Evolutionary conservation across 2,329 filamentous ascomycete genomes (phyloP).

Genomic region (Colletotrichum sp.): DNA sequence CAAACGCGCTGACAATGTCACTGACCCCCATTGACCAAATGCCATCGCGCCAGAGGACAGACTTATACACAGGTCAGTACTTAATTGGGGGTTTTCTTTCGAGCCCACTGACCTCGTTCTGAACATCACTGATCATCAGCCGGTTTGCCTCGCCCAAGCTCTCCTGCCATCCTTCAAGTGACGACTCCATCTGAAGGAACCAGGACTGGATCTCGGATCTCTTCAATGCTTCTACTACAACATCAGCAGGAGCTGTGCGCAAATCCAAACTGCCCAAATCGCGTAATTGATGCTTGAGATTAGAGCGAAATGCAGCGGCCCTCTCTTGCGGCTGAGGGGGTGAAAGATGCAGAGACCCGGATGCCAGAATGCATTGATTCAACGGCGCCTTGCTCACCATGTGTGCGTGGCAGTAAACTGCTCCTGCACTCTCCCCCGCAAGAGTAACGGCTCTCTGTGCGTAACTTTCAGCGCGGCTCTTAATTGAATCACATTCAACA

Average conservation of each 20-base stretch:
- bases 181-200: slow-evolving; percentile 43
- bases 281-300: background rate
- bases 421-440: slow-evolving; percentile 50
- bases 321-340: slow-evolving; percentile 37
- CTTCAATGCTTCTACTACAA: slow-evolving; percentile 36
- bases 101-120: slow-evolving; percentile 39
- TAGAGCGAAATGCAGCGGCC: background rate
- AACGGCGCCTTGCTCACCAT: slow-evolving; percentile 34
- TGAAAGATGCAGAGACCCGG: slow-evolving; percentile 46
- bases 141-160: slow-evolving; percentile 34
- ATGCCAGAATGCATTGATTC: slow-evolving; percentile 40
- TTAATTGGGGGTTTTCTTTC: background rate
- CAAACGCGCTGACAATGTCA: slow-evolving; percentile 38
- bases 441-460: slow-evolving; percentile 42
- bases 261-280: slow-evolving; percentile 6
- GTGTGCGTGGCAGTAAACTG: slow-evolving; percentile 48
- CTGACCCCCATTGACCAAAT: slow-evolving; percentile 38
- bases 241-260: slow-evolving; percentile 29
- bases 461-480: background rate
- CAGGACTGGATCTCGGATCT: slow-evolving; percentile 42
- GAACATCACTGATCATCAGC: slow-evolving; percentile 46
- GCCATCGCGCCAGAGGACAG: slow-evolving; percentile 48
- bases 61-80: slow-evolving; percentile 28
- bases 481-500: background rate
- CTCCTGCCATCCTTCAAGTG: slow-evolving; percentile 40